A percentile compares a stretch with the other conserved stretches of the same genome.
phyloP scores from a whole-genome alignment of 805 yeast genomes.

The Saccharomycopsis sp. region DNA sequence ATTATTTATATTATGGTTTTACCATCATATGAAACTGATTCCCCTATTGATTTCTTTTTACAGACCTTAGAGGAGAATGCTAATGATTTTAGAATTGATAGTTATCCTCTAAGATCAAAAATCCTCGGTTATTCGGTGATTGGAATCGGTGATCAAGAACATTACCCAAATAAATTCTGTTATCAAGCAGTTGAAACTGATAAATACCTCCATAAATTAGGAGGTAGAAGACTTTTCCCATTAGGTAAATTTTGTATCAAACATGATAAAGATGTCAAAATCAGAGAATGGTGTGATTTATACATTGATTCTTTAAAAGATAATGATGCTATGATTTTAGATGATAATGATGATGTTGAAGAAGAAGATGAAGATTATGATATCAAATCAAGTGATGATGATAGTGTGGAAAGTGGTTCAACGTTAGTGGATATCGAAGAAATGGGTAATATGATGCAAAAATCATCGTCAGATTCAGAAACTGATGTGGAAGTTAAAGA shows the following conservation, averaged over 20 bases:
- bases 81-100: constrained; percentile 79
- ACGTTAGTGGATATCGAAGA: constrained; percentile 78
- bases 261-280: constrained; percentile 44
- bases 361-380: constrained; percentile 25
- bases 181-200: constrained; percentile 76
- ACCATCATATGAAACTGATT: constrained; percentile 89
- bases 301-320: constrained; percentile 56
- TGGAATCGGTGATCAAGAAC: constrained; percentile 81
- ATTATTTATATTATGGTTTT: constrained; percentile 61
- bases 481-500: constrained; percentile 22
- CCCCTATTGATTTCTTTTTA: constrained; percentile 80
- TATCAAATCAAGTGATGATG: constrained; percentile 25
- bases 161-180: constrained; percentile 79
- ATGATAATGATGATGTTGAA: constrained; percentile 38
- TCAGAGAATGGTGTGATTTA: constrained; percentile 57
- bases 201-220: constrained; percentile 65
- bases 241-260: constrained; percentile 79
- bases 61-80: constrained; percentile 72
- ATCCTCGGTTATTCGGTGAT: constrained; percentile 75
- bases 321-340: constrained; percentile 49
- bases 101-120: constrained; percentile 47
- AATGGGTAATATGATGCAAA: constrained; percentile 42
- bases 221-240: constrained; percentile 80
- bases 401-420: constrained; percentile 28
- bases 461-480: constrained; percentile 18